Evolutionary conservation across 2,329 filamentous ascomycete species (phyloP).

Genomic region (Ceratocystis ficicola): DNA sequence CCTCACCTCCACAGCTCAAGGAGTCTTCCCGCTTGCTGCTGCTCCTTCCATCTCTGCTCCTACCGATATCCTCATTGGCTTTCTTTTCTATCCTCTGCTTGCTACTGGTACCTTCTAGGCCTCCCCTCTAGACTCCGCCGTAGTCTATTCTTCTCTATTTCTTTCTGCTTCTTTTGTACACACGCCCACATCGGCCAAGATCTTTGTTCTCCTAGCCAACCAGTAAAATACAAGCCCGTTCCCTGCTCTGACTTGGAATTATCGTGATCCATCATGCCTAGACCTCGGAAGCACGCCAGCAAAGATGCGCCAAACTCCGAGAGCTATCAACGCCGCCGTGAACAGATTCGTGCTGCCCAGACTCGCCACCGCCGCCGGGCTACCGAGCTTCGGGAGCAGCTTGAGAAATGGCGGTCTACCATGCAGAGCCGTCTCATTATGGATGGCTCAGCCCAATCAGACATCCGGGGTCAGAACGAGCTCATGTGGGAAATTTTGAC

Average conservation of each 20-base stretch:
- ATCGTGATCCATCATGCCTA: not conserved
- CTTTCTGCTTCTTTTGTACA: not conserved
- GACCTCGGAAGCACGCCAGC: conserved; percentile 6
- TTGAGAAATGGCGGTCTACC: conserved; percentile 40
- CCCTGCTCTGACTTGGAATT: not conserved
- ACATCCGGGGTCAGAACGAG: conserved; percentile 35
- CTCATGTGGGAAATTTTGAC: conserved; percentile 31
- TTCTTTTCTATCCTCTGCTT: not conserved
- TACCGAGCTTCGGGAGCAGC: conserved; percentile 42
- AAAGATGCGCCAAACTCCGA: conserved; percentile 27
- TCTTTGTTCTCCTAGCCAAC: no score
- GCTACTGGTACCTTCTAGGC: not conserved
- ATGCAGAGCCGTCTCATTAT: conserved; percentile 38
- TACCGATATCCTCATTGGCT: not conserved
- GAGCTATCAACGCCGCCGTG: conserved; percentile 30
- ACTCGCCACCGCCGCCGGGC: conserved; percentile 45
- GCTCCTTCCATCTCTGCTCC: not conserved
- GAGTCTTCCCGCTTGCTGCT: not conserved
- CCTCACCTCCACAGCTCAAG: not conserved
- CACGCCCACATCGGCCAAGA: not conserved
- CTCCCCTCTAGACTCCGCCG: not conserved
- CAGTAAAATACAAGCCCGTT: not conserved
- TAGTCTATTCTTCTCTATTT: not conserved
- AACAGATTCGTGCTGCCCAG: conserved; percentile 43
- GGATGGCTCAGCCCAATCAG: conserved; percentile 32